Base-by-base conservation (phyloP, 768 basidiomycete species). In the Clavaria fumosa region DNA sequence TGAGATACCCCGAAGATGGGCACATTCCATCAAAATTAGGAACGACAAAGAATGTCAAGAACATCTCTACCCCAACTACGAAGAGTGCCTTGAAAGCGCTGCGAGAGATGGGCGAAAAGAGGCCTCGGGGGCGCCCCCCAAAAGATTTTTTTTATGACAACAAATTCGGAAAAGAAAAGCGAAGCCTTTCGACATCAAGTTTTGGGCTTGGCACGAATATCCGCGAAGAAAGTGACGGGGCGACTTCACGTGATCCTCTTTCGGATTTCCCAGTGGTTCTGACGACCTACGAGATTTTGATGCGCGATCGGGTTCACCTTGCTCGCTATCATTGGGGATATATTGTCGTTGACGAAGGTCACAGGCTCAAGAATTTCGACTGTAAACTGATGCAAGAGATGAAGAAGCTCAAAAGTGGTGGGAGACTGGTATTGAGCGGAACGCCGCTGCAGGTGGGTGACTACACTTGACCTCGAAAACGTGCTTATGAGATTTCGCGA, bases 341-440 rank as follows among this genome's bases (percentile, higher is more conserved):
- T 52, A 86, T 97, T 52, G 85, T 97, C 42, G 93, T 99, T 2
- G 88, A 91, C 52, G 88, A 93, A 57, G 88, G 93, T 0, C 95
- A 99, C 57, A 66, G 93, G 17, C 56, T 99, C 52, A 97, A 97
- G 64, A 99, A 99, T 50, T 64, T 93, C 41, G 73, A 96, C 50
- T 89, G 88, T 57, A 79, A 73, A 60, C 70, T 96, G 11, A 84
- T 96, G 57, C 67, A 69, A 41, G 88, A 93, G 55, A 80, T 99
- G 47, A 91, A 90, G 60, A 73, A 75, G 48, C 90, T 89, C 52
- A 61, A 63, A 1, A 77, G 77, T 38, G 86, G 81, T 0, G 85
- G 88, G 28, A 64, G 95, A 33, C 81, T 96, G 72, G 81, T 99
- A 41, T 58, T 99, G 43, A 97, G 91, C 1, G 95, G 95, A 21